Evolutionary conservation across 116 monocot species (phyloP).

Genomic region (Phalaenopsis hybrid): DNA sequence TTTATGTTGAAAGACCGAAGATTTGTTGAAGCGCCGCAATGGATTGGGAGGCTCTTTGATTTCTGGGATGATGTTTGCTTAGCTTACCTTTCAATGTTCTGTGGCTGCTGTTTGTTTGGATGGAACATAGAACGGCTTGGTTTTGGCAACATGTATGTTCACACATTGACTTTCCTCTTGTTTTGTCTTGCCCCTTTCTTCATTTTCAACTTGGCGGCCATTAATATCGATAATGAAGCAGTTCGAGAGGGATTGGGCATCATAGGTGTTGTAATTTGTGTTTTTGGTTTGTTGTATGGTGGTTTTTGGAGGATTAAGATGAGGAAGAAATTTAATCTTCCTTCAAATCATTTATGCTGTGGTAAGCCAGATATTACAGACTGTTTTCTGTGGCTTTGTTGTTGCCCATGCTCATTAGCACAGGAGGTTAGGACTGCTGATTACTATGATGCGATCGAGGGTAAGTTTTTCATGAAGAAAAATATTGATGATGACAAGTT

Average conservation of each 20-base stretch:
- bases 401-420: slow-evolving; percentile 63
- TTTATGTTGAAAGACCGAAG: slow-evolving; percentile 19
- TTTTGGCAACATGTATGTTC: slow-evolving; percentile 91
- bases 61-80: slow-evolving; percentile 64
- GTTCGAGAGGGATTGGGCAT: slow-evolving; percentile 52
- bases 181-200: slow-evolving; percentile 74
- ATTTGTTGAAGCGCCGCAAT: slow-evolving; percentile 40
- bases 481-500: not conserved
- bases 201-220: slow-evolving; percentile 77
- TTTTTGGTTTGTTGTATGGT: slow-evolving; percentile 71
- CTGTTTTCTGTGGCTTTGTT: slow-evolving; percentile 75
- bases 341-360: slow-evolving; percentile 47
- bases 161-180: slow-evolving; percentile 61
- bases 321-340: slow-evolving; percentile 75
- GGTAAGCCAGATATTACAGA: slow-evolving; percentile 45
- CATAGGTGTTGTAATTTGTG: slow-evolving; percentile 55
- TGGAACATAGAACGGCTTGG: slow-evolving; percentile 89
- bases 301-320: slow-evolving; percentile 91
- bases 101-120: slow-evolving; percentile 77
- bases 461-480: slow-evolving; percentile 41
- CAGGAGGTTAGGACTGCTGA: slow-evolving; percentile 77
- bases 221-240: slow-evolving; percentile 55
- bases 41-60: slow-evolving; percentile 69
- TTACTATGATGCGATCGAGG: slow-evolving; percentile 35
- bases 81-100: slow-evolving; percentile 68